Evolutionary conservation across 176 grass and related monocot species (phyloP), one percentile per base, ranked within the genome.

Genomic region (Olyra latifolia): DNA sequence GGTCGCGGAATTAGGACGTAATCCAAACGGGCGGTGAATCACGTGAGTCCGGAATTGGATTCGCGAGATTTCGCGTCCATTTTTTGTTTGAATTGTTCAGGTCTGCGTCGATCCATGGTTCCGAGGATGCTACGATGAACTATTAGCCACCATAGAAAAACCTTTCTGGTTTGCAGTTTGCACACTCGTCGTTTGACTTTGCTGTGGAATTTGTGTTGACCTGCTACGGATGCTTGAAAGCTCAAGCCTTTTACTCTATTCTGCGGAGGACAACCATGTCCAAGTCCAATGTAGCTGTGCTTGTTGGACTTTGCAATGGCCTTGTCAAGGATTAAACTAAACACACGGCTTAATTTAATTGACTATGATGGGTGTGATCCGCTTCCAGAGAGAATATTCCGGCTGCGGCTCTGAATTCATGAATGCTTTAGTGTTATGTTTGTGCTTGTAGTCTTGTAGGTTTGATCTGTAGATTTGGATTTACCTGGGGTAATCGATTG

Each of bases 141-240:
- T 35, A 35, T 35, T 35, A n/a, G 8, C 45, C 14, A 15, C 14
- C 3, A 11, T 5, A 16, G 45, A 44, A 25, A 8, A 45, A 10
- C 44, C 0, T 62, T 62, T 7, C 13, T 12, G 11, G 44, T 13
- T 46, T 46, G 47, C 30, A 14, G 15, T n/a, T 23, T 23, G 41
- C 66, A 13, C n/a, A 15, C 43, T 3, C 6, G 43, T 27, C 11
- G 69, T 72, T 52, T 72, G 69, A 35, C 69, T 44, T 10, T 32
- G 50, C 46, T 30, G 27, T 77, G 74, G 43, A 77, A 47, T 60
- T 75, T 15, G 54, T 45, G 40, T 61, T 76, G 74, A 61, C 73
- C 39, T 76, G 4, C 41, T 45, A 15, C 12, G 6, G 29, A 15
- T 44, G 52, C 30, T 68, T 32, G 17, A 10, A 19, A 41, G 23